Base-by-base conservation (phyloP, 1,284 basidiomycete species). In the Malassezia arunalokei region DNA sequence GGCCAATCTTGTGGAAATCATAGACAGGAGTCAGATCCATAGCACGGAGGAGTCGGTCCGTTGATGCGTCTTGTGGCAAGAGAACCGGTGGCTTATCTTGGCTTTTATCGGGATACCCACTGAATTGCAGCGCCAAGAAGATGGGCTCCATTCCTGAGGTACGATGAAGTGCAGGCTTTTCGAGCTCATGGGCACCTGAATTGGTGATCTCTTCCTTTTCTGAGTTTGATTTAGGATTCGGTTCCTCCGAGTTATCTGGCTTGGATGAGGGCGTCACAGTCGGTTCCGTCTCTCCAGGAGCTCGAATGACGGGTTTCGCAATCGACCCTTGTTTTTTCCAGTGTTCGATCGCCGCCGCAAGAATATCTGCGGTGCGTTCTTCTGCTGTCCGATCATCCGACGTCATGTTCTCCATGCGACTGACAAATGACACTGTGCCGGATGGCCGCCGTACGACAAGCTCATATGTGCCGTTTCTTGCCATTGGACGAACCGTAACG, bases 1-100 rank as follows among this genome's bases (percentile, higher is more conserved):
- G 86, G 3, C 90, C 94, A 38, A 98, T 86, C 75, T 94, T 92
- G 76, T 95, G 87, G 1, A 89, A 92, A 74, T 99, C 94, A 59
- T 98, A 94, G 57, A 96, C 90, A 0, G 91, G 90, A 47, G 86
- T 85, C 40, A 81, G 79, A 66, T 96, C 90, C 31, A 99, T 79
- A 4, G 79, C 80, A 12, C 81, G 78, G 61, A 91, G 78, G 3
- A 81, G 75, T 33, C 87, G 81, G 2, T 79, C 76, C 43, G 85
- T 80, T 9, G 73, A 69, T 5, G 76, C 74, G 45, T 78, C 76
- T 30, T 76, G 71, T 5, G 79, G 78, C 5, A 81, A 74, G 17
- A 77, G 65, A 1, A 77, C 64, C 5, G 66, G 71, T 48, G 74
- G 51, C 51, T 71, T 72, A 59, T 75, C 60, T 11, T 56, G 56